Base-by-base conservation (phyloP, 2,329 filamentous ascomycete species). In the Orbilia blumenaviensis region DNA sequence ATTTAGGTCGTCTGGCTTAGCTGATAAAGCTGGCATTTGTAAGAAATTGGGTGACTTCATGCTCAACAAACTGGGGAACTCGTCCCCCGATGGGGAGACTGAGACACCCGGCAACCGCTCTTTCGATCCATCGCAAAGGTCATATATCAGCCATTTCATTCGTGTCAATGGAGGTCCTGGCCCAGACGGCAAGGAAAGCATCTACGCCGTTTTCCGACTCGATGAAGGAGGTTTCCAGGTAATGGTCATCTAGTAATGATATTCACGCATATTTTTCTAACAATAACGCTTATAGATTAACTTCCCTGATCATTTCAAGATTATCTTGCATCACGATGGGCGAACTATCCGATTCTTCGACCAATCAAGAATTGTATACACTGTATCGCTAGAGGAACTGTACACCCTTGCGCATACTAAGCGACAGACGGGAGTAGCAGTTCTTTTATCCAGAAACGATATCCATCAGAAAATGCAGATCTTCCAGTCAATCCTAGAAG, bases 261-360 rank as follows among this genome's bases (percentile, higher is more conserved):
- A 9, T 8, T 56, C 23, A 10, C 5, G 25, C 6, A 62, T 36
- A 36, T 18, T 67, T 48, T n/a, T 27, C 79, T 72, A 25, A 38
- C 21, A 18, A 29, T 46, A n/a, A n/a, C n/a, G 16, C 32, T 64
- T 72, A 25, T 78, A 93, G 88, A 92, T 94, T 83, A 94, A 95
- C 83, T 95, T 95, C 82, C 92, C 92, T 1, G 92, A 95, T 79
- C 92, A 95, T 82, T 94, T 92, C 73, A 95, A 95, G 83, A 88
- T 95, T 66, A 90, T 94, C 10, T 84, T 95, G 25, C 92, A 92
- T 71, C 84, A 90, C 0, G 88, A 90, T 29, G 92, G 91, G n/a
- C 88, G 91, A 72, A 91, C 91, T 0, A 89, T 91, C 1, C 85
- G 88, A 78, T 87, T 89, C 41, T 87, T 94, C 9, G 86, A 88